Percentiles rank a stretch among this genome's conserved stretches.
Conservation (phyloP, 495 filamentous ascomycete species). For the Penicillium taxi region DNA sequence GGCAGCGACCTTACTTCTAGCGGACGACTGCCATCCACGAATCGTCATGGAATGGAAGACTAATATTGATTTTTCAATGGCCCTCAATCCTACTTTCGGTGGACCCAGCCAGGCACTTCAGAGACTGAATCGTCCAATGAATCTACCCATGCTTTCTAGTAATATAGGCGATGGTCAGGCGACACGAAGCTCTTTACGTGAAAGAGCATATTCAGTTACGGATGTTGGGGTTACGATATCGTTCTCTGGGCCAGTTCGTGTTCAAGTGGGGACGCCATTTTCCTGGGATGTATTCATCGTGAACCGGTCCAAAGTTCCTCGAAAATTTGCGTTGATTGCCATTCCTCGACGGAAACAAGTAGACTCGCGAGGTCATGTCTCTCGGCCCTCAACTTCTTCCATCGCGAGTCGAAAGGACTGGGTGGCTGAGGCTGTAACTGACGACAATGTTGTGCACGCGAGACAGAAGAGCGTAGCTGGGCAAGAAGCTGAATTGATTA, state of each 20-base stretch:
- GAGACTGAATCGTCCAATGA: conserved; percentile 46
- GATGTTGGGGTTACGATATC: conserved; percentile 72
- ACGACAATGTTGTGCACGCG: conserved; percentile 76
- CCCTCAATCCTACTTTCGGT: conserved; percentile 54
- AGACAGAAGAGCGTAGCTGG: conserved; percentile 66
- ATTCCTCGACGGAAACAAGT: conserved; percentile 68
- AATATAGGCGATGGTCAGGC: conserved; percentile 22
- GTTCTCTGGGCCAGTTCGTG: conserved; percentile 53
- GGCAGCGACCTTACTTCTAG: conserved; percentile 55
- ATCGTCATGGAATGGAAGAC: conserved; percentile 78
- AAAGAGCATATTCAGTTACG: conserved; percentile 40
- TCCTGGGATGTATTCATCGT: conserved; percentile 84
- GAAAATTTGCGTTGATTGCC: conserved; percentile 73
- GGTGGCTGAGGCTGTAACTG: conserved; percentile 70
- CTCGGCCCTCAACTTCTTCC: conserved; percentile 43
- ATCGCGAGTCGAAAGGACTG: conserved; percentile 32
- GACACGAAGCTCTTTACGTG: conserved; percentile 47
- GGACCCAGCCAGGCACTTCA: conserved; percentile 51
- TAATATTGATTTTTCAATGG: conserved; percentile 72
- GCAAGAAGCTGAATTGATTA: conserved; percentile 69
- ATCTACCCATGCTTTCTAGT: conserved; percentile 33
- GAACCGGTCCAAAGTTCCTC: conserved; percentile 60
- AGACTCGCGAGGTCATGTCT: conserved; percentile 52
- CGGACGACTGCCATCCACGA: conserved; percentile 57
- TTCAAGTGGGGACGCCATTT: conserved; percentile 68